These are phyloP conservation scores for Trichoderma harzianum DNA, from an alignment of 2,329 filamentous ascomycete genomes.

Conservation along the genomic window DNA sequence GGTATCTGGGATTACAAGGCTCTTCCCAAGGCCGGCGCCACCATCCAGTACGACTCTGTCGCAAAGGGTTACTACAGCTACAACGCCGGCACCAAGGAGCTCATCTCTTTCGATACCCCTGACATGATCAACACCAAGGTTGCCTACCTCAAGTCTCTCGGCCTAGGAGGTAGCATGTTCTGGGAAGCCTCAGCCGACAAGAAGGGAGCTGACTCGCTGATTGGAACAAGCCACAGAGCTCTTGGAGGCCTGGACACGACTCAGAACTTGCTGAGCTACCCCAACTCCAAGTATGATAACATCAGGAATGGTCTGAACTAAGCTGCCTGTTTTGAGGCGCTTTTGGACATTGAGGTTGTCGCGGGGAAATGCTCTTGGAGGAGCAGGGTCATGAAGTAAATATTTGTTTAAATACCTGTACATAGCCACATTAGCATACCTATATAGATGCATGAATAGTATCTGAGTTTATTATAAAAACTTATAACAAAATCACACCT, in stretches of 20 bases:
- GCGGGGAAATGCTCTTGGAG: not conserved
- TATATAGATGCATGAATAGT: not conserved
- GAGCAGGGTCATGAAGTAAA: not conserved
- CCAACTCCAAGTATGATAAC: slow-evolving; percentile 54
- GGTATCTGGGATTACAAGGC: slow-evolving; percentile 81
- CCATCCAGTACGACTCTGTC: slow-evolving; percentile 53
- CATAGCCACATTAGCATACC: slow-evolving; percentile 1
- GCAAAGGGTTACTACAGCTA: slow-evolving; percentile 69
- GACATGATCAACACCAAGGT: slow-evolving; percentile 60
- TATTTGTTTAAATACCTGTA: slow-evolving; percentile 8
- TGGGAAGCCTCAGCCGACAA: slow-evolving; percentile 76
- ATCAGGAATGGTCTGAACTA: slow-evolving; percentile 35
- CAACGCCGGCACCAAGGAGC: slow-evolving; percentile 53
- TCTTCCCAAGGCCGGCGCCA: slow-evolving; percentile 60
- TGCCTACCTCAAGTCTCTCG: slow-evolving; percentile 57
- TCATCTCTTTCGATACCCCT: slow-evolving; percentile 71
- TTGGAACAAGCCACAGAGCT: slow-evolving; percentile 46
- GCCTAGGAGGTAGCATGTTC: slow-evolving; percentile 77
- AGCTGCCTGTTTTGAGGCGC: not conserved
- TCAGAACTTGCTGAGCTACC: slow-evolving; percentile 51
- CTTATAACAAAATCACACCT: not conserved
- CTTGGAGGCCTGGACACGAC: slow-evolving; percentile 41
- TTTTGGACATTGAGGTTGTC: not conserved
- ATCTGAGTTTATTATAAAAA: not conserved
- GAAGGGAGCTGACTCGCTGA: slow-evolving; percentile 56